phyloP scores from a whole-genome alignment of 2,329 filamentous ascomycete species.

The Phaeophleospora eucalypticola region DNA sequence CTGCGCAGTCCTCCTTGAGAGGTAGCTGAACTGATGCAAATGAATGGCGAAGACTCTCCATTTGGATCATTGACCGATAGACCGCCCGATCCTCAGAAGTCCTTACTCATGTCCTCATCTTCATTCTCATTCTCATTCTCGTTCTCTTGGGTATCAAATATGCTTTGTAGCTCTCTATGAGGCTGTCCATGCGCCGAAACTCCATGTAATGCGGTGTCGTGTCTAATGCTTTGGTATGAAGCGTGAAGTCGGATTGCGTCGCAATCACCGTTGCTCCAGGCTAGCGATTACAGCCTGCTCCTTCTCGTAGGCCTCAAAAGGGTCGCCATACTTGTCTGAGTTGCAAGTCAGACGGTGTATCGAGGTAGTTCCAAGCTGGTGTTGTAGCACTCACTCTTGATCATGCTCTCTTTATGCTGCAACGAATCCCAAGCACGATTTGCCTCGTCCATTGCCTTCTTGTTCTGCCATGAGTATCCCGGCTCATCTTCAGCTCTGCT shows the following conservation, averaged over 20 bases:
- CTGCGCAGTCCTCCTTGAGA: too few species aligned
- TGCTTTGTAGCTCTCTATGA: not conserved
- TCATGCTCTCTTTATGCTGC: constrained; percentile 44
- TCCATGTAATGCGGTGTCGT: not conserved
- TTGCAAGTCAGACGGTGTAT: constrained; percentile 5
- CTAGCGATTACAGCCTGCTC: constrained; percentile 27
- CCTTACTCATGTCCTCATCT: too few species aligned
- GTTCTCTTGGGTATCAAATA: not conserved
- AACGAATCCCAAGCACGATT: constrained; percentile 47
- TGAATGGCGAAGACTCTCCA: too few species aligned
- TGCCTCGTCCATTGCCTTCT: constrained; percentile 55
- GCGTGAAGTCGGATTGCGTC: too few species aligned
- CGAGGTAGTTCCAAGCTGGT: not conserved
- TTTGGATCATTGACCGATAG: too few species aligned
- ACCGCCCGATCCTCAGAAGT: too few species aligned
- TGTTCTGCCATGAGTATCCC: constrained; percentile 52
- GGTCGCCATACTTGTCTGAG: constrained; percentile 34
- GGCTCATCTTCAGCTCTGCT: constrained; percentile 40
- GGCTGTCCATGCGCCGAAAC: not conserved
- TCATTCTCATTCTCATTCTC: too few species aligned
- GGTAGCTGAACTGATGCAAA: too few species aligned
- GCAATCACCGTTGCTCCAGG: too few species aligned
- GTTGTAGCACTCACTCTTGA: constrained; percentile 28
- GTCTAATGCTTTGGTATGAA: too few species aligned
- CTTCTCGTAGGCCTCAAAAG: constrained; percentile 32